Evolutionary conservation across 257 asterid genomes (phyloP), one percentile per base, ranked within the genome.

Genomic region (Prunella vulgaris): DNA sequence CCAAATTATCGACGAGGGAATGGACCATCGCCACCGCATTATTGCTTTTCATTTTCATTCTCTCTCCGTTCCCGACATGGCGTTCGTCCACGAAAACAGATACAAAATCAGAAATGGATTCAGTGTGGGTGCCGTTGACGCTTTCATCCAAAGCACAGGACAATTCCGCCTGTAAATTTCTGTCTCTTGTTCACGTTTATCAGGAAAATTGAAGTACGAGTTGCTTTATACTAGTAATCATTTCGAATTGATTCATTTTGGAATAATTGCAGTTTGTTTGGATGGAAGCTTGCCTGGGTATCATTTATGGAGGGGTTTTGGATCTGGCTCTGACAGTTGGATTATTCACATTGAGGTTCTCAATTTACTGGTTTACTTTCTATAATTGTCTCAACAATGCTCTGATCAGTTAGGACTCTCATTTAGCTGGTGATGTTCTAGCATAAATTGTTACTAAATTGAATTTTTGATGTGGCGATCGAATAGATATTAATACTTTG

Each of bases 251-350:
- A 80, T 73, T 65, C 17, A 1, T 32, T 30, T 33, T 17, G 64
- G 74, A 22, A 28, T 15, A 24, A 25, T 74, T 83, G 83, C 97
- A 93, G 98, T 83, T 59, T 93, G 98, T 84, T 87, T 93, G 82
- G 98, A 93, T 83, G 98, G 98, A 76, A 90, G 88, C 65, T 35
- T 81, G 68, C 97, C 98, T 66, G 97, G 97, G 22, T 93, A 88
- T 79, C 98, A 93, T 83, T 67, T 90, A 5, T 77, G 71, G 38
- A 83, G 80, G 77, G 98, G 98, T 22, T 87, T 85, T 75, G 92
- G 98, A 84, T 87, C 96, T 56, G 98, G 97, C 53, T 75, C 88
- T 30, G 69, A 77, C 25, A 85, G 81, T 70, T 93, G 98, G 97
- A 78, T 93, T 75, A 83, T 93, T 73, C 96, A 90, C 71, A 72